Conservation (phyloP, 805 yeast genomes). For the Dipodascus albidus region DNA sequence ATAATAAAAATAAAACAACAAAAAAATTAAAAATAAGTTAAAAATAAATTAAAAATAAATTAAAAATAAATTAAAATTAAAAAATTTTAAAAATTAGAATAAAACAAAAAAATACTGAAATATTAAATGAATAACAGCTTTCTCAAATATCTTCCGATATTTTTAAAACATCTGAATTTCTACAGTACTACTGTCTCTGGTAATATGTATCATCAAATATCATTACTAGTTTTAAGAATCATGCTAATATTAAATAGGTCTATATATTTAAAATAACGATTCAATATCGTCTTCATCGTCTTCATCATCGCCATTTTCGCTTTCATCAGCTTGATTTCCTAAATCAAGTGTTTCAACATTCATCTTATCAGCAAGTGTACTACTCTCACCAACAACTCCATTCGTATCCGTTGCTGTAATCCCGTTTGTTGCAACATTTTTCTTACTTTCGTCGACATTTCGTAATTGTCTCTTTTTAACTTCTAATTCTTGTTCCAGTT, state of each 20-base stretch:
- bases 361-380: slow-evolving; percentile 20
- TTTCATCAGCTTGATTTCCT: slow-evolving; percentile 16
- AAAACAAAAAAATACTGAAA: too few species aligned
- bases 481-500: slow-evolving; percentile 72
- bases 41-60: too few species aligned
- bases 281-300: slow-evolving; percentile 24
- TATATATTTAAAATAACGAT: slow-evolving; percentile 16
- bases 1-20: too few species aligned
- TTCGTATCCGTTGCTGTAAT: too few species aligned
- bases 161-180: too few species aligned
- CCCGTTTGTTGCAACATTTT: slow-evolving; percentile 11
- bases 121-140: too few species aligned
- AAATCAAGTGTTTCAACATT: slow-evolving; percentile 18
- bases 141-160: too few species aligned
- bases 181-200: too few species aligned
- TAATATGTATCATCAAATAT: neutral
- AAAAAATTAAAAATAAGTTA: too few species aligned
- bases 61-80: too few species aligned
- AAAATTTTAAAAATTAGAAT: too few species aligned
- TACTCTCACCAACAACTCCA: slow-evolving; percentile 12
- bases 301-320: slow-evolving; percentile 20
- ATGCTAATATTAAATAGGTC: neutral
- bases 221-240: neutral
- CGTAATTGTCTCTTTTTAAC: slow-evolving; percentile 60
- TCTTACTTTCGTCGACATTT: slow-evolving; percentile 8